Evolutionary conservation across 2,329 filamentous ascomycete species (phyloP), one percentile per base, ranked within the genome.

Genomic region (Alternaria incomplexa): DNA sequence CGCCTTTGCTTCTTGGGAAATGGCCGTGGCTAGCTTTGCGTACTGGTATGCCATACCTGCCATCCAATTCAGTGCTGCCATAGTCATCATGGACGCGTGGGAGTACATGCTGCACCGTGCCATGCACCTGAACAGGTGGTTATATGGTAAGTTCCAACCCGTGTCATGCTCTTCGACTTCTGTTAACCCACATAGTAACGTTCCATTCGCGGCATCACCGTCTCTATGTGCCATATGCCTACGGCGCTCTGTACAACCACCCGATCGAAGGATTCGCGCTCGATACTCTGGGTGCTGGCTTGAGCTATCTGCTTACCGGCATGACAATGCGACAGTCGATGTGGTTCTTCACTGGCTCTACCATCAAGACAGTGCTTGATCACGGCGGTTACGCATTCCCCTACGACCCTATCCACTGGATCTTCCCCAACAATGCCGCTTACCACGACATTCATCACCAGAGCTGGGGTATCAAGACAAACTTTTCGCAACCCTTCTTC

Each of bases 401-500:
- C 1, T 98, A 91, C 89, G 96, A 99, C 79, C 95, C 95, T 3
- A 85, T 98, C 57, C 94, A 97, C 85, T 90, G 91, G 77, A 86
- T 98, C 64, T 97, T 94, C 47, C 91, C 91, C 79, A 98, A 99
- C 85, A 97, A 98, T 72, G 95, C 96, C 25, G 91, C 90, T 36
- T 99, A 98, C 81, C 96, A 99, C 77, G 96, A 99, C 77, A 95
- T 99, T 62, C 96, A 99, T 81, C 96, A 99, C 82, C 96, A 99
- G 82, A 96, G 92, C 81, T 98, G 95, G 94, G 96, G 96, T 61
- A 97, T 99, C 86, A 99, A 98, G 87, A 92, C 91, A 68, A 96
- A 96, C 82, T 96, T 93, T 80, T 91, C 90, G 6, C 93, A 96
- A 81, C 93, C 93, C 4, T 96, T 94, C 83, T 97, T 98, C 82